Conservation (phyloP, 2,329 filamentous ascomycete genomes). For the Colletotrichum euphorbiae region DNA sequence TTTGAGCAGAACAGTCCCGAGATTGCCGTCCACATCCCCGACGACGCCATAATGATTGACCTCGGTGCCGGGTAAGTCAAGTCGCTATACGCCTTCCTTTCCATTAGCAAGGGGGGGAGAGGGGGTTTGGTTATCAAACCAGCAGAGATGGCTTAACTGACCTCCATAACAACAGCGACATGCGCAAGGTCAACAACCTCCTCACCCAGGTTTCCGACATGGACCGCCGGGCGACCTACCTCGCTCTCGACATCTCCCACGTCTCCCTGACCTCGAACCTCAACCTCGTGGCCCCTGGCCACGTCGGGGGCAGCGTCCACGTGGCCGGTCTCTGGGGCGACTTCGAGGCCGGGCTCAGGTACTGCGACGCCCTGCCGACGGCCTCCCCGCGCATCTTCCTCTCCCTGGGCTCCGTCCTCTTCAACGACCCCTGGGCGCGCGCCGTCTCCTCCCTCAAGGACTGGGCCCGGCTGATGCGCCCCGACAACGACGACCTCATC, state of each 20-base stretch:
- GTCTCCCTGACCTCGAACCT: conserved; percentile 51
- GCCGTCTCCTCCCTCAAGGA: conserved; percentile 50
- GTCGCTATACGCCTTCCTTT: neutral
- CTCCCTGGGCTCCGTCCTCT: conserved; percentile 56
- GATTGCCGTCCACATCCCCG: conserved; percentile 46
- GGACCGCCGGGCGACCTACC: conserved; percentile 48
- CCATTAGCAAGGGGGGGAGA: too few species aligned
- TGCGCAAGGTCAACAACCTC: conserved; percentile 54
- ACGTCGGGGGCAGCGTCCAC: conserved; percentile 46
- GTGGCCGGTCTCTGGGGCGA: conserved; percentile 56
- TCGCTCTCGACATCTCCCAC: conserved; percentile 55
- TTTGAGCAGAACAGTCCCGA: conserved; percentile 51
- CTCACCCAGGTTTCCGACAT: conserved; percentile 50
- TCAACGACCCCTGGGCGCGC: conserved; percentile 53
- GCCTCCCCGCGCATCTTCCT: conserved; percentile 22
- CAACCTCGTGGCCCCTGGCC: conserved; percentile 46
- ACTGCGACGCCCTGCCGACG: conserved; percentile 41
- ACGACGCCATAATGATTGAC: conserved; percentile 52
- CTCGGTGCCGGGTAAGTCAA: conserved; percentile 55
- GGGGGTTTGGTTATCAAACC: neutral
- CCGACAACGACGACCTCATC: conserved; percentile 51
- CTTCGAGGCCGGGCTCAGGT: conserved; percentile 51
- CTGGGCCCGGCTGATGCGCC: conserved; percentile 52
- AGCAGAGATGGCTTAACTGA: neutral
- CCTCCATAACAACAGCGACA: conserved; percentile 48